A percentile compares a stretch with the other conserved stretches of the same genome.
These are phyloP conservation scores for Graphilbum ipis-grandicollis DNA, from an alignment of 2,329 filamentous ascomycete genomes.

Conservation along the genomic window DNA sequence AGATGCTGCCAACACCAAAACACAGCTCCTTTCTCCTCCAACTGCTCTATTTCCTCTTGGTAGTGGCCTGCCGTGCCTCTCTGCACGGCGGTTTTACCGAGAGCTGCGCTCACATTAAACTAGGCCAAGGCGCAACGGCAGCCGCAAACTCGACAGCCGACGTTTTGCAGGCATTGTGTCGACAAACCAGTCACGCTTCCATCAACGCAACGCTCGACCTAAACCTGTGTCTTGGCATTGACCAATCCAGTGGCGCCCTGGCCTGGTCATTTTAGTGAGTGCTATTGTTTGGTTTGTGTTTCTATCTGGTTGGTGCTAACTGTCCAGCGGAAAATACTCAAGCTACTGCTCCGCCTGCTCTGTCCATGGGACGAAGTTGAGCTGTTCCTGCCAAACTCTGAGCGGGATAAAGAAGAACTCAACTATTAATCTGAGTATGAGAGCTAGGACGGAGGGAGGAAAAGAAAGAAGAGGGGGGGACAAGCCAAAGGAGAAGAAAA, in stretches of 20 bases:
- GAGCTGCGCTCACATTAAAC: conserved; percentile 1
- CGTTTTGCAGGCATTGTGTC: conserved; percentile 4
- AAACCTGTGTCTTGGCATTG: conserved; percentile 9
- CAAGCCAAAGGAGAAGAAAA: too few relatives aligned
- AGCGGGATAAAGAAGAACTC: conserved; percentile 2
- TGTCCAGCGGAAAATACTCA: conserved; percentile 9
- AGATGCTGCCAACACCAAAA: too few relatives aligned
- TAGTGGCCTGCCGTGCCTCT: background rate
- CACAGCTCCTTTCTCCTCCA: too few relatives aligned
- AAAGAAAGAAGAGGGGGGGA: too few relatives aligned
- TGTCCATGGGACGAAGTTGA: conserved; percentile 1
- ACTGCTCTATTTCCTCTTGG: too few relatives aligned
- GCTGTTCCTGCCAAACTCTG: conserved; percentile 5
- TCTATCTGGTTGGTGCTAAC: background rate
- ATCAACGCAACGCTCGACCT: conserved; percentile 7
- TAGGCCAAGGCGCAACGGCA: background rate
- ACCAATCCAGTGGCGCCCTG: conserved; percentile 3
- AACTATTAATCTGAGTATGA: conserved; percentile 8
- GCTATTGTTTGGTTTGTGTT: background rate
- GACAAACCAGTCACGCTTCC: background rate
- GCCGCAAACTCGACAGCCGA: too few relatives aligned
- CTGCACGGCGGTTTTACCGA: conserved; percentile 2
- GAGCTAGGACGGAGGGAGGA: too few relatives aligned
- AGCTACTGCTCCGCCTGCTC: conserved; percentile 8
- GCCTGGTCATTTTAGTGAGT: conserved; percentile 8